phyloP scores from a whole-genome alignment of 768 basidiomycete genomes.

The Auriscalpium orientale region DNA sequence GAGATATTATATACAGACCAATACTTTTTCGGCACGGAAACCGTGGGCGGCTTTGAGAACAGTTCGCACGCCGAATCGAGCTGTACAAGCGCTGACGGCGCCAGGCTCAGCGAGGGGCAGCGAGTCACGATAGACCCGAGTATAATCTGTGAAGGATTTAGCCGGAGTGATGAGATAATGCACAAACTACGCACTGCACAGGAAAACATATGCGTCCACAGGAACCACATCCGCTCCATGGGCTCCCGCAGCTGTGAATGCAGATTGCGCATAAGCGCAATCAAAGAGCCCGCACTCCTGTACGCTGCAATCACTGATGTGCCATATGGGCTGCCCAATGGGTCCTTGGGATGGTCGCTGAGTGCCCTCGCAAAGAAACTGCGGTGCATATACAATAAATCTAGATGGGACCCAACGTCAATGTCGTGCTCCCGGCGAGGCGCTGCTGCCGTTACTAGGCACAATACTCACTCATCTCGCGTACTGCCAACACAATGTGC shows the following conservation, averaged over 20 bases:
- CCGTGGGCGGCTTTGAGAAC: slow-evolving; percentile 59
- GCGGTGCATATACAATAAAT: slow-evolving; percentile 59
- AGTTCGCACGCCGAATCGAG: slow-evolving; percentile 70
- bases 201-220: slow-evolving; percentile 67
- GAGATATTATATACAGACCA: slow-evolving; percentile 33
- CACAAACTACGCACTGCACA: slow-evolving; percentile 43
- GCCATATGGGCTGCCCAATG: slow-evolving; percentile 62
- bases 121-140: slow-evolving; percentile 70
- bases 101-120: slow-evolving; percentile 73
- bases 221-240: slow-evolving; percentile 65
- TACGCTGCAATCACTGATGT: slow-evolving; percentile 64
- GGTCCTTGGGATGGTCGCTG: slow-evolving; percentile 54
- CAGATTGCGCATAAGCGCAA: slow-evolving; percentile 55
- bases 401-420: background rate
- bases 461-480: slow-evolving; percentile 50
- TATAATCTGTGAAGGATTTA: slow-evolving; percentile 40
- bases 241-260: slow-evolving; percentile 60
- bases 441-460: too few species aligned
- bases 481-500: slow-evolving; percentile 57
- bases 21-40: slow-evolving; percentile 56
- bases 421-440: background rate
- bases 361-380: slow-evolving; percentile 68
- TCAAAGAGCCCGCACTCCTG: slow-evolving; percentile 57
- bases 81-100: slow-evolving; percentile 65
- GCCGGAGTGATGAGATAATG: too few species aligned